phyloP scores from a whole-genome alignment of 768 basidiomycete species.

The Mycena vitilis region DNA sequence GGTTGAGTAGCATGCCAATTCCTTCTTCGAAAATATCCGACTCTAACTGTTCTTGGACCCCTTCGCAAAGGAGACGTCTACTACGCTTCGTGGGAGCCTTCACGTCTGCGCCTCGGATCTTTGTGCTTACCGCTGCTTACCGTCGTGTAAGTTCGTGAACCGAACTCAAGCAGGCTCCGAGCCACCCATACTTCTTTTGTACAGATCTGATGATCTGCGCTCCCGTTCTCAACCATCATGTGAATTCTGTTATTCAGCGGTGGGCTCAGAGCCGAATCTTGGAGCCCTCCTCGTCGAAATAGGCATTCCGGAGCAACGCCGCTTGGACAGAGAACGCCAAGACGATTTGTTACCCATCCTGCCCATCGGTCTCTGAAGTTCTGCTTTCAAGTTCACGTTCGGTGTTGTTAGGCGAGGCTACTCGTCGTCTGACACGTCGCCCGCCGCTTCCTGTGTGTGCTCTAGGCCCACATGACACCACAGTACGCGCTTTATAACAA shows the following conservation, averaged over 20 bases:
- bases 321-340: conserved; percentile 1
- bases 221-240: conserved; percentile 13
- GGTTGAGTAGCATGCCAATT: not conserved
- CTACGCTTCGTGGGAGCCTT: not conserved
- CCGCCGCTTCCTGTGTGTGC: not conserved
- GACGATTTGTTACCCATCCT: conserved; percentile 4
- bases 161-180: not conserved
- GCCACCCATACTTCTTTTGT: not conserved
- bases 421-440: not conserved
- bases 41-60: conserved; percentile 3
- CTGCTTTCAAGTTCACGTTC: not conserved
- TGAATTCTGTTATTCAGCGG: conserved; percentile 1
- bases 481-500: conserved; percentile 16
- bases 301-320: not conserved
- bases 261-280: not conserved
- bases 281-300: not conserved
- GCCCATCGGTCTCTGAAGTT: conserved; percentile 2
- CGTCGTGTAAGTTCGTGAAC: no score
- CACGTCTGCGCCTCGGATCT: conserved; percentile 10
- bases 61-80: conserved; percentile 3
- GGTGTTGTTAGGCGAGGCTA: not conserved
- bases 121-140: not conserved
- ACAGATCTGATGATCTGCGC: conserved; percentile 4
- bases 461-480: conserved; percentile 12
- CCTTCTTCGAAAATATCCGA: not conserved